A percentile compares a stretch with the other conserved stretches of the same genome.
Evolutionary conservation across 1,139 yeast genomes (phyloP).

Genomic region (Pneumocystis wakefieldiae): DNA sequence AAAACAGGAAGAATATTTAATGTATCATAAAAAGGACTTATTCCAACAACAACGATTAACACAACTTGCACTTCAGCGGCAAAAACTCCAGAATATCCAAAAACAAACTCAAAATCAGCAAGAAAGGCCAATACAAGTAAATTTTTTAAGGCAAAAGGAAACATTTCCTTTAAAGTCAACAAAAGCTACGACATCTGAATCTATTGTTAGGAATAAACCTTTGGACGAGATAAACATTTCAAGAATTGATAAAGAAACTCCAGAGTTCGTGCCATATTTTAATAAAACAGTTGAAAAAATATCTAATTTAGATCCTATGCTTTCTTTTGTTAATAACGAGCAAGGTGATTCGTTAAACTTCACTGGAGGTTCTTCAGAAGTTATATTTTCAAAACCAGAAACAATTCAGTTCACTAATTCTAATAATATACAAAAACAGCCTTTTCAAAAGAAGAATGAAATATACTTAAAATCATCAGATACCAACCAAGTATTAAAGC

Average conservation of each 20-base stretch:
- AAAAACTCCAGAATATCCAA: neutral
- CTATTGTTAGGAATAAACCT: neutral
- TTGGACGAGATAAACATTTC: neutral
- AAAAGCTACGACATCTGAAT: neutral
- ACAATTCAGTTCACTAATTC: neutral
- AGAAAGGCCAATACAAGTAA: neutral
- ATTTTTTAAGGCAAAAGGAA: neutral
- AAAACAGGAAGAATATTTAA: slow-evolving; percentile 14
- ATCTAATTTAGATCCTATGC: neutral
- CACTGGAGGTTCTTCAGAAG: neutral
- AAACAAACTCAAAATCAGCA: neutral
- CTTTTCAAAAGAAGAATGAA: neutral
- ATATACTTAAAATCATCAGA: neutral
- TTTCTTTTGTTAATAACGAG: neutral
- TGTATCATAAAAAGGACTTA: slow-evolving; percentile 14
- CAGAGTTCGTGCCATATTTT: neutral
- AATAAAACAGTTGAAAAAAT: neutral
- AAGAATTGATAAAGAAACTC: neutral
- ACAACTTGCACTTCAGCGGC: neutral
- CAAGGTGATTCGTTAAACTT: neutral
- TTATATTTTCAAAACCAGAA: neutral
- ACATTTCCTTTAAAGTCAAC: neutral
- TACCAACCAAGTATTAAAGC: neutral
- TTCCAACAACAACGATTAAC: slow-evolving; percentile 13
- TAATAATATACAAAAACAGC: neutral